A percentile compares a stretch with the other conserved stretches of the same genome.
Evolutionary conservation across 2,329 filamentous ascomycete genomes (phyloP).

Genomic region (Rhynchosporium graminicola): DNA sequence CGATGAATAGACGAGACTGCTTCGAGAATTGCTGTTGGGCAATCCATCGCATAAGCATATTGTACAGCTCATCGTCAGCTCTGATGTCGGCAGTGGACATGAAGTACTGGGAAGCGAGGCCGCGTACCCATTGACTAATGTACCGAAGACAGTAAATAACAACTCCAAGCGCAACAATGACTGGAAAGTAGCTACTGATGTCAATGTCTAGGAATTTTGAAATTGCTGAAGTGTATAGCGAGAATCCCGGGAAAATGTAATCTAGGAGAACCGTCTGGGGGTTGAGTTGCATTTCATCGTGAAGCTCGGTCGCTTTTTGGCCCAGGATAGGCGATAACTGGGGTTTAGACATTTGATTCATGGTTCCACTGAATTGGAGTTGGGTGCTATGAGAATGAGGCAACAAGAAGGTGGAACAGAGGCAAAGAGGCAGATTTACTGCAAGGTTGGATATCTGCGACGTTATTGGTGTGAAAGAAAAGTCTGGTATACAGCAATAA

Average conservation of each 20-base stretch:
- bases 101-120: slow-evolving; percentile 47
- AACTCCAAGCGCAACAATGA: slow-evolving; percentile 53
- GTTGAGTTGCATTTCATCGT: slow-evolving; percentile 34
- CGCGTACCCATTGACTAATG: slow-evolving; percentile 34
- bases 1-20: slow-evolving; percentile 61
- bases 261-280: slow-evolving; percentile 49
- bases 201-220: slow-evolving; percentile 62
- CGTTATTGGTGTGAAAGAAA: background rate
- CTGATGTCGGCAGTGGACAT: slow-evolving; percentile 68
- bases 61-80: slow-evolving; percentile 71
- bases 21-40: slow-evolving; percentile 62
- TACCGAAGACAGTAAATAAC: slow-evolving; percentile 56
- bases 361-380: slow-evolving; percentile 11
- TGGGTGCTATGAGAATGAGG: background rate
- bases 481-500: background rate
- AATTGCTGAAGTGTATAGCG: slow-evolving; percentile 54
- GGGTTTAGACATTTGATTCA: slow-evolving; percentile 22
- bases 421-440: no score
- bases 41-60: slow-evolving; percentile 71
- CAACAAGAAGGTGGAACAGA: no score
- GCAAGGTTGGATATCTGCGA: no score
- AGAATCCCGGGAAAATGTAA: slow-evolving; percentile 66
- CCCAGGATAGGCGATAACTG: slow-evolving; percentile 1
- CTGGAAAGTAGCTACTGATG: slow-evolving; percentile 61
- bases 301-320: slow-evolving; percentile 17